These are phyloP conservation scores for Hura crepitans DNA, from an alignment of 441 rosid species.

Conservation along the genomic window DNA sequence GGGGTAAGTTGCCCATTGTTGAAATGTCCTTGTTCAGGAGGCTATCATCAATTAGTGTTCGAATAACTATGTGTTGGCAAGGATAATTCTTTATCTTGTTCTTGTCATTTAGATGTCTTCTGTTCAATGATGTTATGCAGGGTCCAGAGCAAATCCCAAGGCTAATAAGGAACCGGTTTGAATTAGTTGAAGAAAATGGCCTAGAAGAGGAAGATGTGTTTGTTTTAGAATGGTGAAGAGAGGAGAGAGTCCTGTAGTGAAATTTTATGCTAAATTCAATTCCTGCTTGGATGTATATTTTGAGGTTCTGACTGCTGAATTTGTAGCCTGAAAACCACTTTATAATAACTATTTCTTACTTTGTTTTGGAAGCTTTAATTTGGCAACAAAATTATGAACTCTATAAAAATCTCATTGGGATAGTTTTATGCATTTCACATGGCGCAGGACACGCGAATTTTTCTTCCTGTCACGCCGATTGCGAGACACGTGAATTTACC, in stretches of 20 bases:
- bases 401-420: no score
- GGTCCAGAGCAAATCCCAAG: not conserved
- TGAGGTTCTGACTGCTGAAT: not conserved
- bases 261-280: constrained; percentile 4
- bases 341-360: not conserved
- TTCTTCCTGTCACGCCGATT: no score
- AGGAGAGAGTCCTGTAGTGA: not conserved
- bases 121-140: not conserved
- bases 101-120: not conserved
- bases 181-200: constrained; percentile 1
- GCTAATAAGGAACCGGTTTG: not conserved
- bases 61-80: no score
- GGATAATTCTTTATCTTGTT: no score
- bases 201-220: constrained; percentile 7
- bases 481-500: no score
- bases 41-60: not conserved
- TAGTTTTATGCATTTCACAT: no score
- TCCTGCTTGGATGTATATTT: not conserved
- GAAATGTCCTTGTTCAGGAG: not conserved
- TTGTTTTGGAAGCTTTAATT: no score
- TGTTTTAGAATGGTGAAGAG: constrained; percentile 3
- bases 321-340: not conserved
- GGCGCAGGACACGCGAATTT: no score
- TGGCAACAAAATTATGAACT: not conserved
- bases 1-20: constrained; percentile 2